These are phyloP conservation scores for Aspergillus aculeatinus DNA, from an alignment of 2,329 filamentous ascomycete genomes.

Conservation along the genomic window DNA sequence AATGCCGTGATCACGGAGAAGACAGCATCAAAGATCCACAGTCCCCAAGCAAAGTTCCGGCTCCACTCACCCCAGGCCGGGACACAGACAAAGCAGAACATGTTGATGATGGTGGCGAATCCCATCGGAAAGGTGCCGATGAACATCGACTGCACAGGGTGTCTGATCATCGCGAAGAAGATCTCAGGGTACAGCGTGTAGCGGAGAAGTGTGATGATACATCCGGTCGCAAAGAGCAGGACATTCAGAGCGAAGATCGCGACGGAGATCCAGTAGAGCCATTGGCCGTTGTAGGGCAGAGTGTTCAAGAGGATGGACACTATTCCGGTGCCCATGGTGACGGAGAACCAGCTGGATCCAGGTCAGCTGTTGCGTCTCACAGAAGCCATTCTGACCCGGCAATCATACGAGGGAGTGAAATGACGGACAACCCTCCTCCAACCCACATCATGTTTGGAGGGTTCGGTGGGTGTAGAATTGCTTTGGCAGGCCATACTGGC, in stretches of 20 bases:
- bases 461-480: background rate
- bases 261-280: conserved; percentile 42
- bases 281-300: conserved; percentile 39
- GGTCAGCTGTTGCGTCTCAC: conserved; percentile 1
- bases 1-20: conserved; percentile 56
- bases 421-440: conserved; percentile 41
- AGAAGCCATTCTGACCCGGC: background rate
- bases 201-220: conserved; percentile 56
- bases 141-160: conserved; percentile 68
- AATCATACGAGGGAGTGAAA: conserved; percentile 44
- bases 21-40: conserved; percentile 60
- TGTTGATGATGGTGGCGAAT: conserved; percentile 66
- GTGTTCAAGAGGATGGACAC: conserved; percentile 40
- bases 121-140: conserved; percentile 69
- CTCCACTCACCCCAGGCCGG: conserved; percentile 61
- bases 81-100: conserved; percentile 61
- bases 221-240: conserved; percentile 32
- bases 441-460: conserved; percentile 37
- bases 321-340: conserved; percentile 46
- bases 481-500: background rate
- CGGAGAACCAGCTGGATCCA: conserved; percentile 39
- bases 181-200: conserved; percentile 67
- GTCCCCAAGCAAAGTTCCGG: conserved; percentile 55
- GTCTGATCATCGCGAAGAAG: conserved; percentile 64
- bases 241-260: conserved; percentile 39